Conservation (phyloP, 495 filamentous ascomycete species). For the Talaromyces borbonicus region DNA sequence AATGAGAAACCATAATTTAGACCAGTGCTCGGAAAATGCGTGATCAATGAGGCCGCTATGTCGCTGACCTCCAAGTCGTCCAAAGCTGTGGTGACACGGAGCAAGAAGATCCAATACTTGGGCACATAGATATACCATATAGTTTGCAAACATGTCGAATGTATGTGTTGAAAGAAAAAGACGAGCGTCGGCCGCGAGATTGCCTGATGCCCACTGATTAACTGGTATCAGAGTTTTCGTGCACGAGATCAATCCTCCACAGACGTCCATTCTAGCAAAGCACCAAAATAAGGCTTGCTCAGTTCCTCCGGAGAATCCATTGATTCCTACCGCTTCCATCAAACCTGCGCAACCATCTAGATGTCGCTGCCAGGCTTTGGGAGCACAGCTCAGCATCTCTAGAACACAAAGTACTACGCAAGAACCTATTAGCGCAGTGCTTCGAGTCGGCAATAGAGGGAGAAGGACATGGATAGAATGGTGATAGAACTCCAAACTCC, state of each 20-base stretch:
- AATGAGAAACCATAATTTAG: neutral
- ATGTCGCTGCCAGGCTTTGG: constrained; percentile 36
- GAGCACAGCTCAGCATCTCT: constrained; percentile 10
- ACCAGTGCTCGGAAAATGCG: neutral
- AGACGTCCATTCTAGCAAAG: constrained; percentile 39
- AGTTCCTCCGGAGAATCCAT: constrained; percentile 31
- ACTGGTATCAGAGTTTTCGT: constrained; percentile 27
- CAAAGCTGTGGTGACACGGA: neutral
- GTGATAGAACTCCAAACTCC: constrained; percentile 35
- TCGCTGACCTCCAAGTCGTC: neutral
- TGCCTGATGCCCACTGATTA: constrained; percentile 22
- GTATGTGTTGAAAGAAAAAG: neutral
- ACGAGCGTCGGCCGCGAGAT: constrained; percentile 14
- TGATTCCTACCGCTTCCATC: constrained; percentile 27
- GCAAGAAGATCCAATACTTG: constrained; percentile 25
- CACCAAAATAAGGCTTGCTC: constrained; percentile 39
- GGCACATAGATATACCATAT: constrained; percentile 34
- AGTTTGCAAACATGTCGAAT: constrained; percentile 30
- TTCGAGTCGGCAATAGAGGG: constrained; percentile 17
- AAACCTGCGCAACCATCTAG: constrained; percentile 37
- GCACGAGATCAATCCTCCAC: constrained; percentile 35
- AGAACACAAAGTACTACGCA: constrained; percentile 11
- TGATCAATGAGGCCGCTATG: neutral
- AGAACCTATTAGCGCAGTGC: constrained; percentile 28
- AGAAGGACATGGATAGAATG: constrained; percentile 30